Evolutionary conservation across 1,284 basidiomycete genomes (phyloP), one percentile per base, ranked within the genome.

Genomic region (Malassezia vespertilionis): DNA sequence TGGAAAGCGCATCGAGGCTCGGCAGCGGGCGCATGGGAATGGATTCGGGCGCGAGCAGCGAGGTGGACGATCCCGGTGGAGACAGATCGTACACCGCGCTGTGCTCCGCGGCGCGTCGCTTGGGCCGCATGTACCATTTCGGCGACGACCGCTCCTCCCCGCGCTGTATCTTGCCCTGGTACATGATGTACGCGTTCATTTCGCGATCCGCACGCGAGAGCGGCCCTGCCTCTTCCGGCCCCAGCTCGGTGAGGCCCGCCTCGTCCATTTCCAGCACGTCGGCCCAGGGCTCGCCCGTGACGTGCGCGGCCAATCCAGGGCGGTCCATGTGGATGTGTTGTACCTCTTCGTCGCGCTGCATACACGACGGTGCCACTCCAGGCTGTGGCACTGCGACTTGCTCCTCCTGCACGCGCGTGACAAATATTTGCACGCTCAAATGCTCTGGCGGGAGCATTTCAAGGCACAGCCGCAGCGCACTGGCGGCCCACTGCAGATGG

Each of bases 401-500:
- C 26, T 40, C 23, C n/a, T 62, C 46, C 40, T 65, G 59, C 35
- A 64, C 57, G 32, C 62, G 58, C 28, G 67, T 70, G 32, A 89
- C 84, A 63, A 80, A 88, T 26, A 89, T 82, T 59, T 86, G 82
- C 40, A 89, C 73, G 54, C 83, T 79, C 10, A 89, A 73, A 28
- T 78, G 76, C 3, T 77, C 73, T 2, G 73, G 57, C 0, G 79
- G 74, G 11, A 84, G 75, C 71, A 84, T 76, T 37, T 77, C 74
- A 62, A 80, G 77, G 68, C 84, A 87, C 23, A 77, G 75, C 21
- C 81, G 76, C 21, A 89, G 67, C 36, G 80, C 74, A 3, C 79
- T 75, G 0, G 85, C 84, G 44, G 82, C 81, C 86, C 86, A 88
- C 47, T 82, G 80, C 31, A 87, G 75, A 64, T 88, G 84, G 10